Conservation (phyloP, 2,329 filamentous ascomycete species). For the Rutstroemia sp. region DNA sequence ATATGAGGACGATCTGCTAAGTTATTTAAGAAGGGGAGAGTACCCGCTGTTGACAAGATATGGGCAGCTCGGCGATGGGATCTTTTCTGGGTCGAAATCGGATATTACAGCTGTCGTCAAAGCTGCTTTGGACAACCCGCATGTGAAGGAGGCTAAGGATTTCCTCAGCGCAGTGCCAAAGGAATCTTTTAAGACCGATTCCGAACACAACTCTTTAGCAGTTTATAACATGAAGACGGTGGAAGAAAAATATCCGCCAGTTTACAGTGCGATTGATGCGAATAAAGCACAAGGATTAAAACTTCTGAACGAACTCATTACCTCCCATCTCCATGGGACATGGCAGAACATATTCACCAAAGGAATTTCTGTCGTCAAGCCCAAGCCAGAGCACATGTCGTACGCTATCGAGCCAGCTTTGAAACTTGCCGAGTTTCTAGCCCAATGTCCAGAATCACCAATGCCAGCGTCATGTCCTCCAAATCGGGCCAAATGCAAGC, state of each 20-base stretch:
- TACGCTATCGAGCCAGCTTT: conserved; percentile 62
- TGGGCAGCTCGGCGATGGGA: conserved; percentile 59
- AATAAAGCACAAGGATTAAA: conserved; percentile 53
- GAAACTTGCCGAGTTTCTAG: conserved; percentile 67
- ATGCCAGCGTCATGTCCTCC: conserved; percentile 76
- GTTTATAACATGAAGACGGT: conserved; percentile 65
- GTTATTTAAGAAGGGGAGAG: conserved; percentile 66
- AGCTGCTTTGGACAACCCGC: conserved; percentile 47
- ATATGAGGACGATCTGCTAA: conserved; percentile 63
- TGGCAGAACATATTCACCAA: conserved; percentile 74
- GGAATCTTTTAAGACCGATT: conserved; percentile 58
- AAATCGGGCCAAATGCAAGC: conserved; percentile 65
- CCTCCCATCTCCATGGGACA: conserved; percentile 73
- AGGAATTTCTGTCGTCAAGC: conserved; percentile 77
- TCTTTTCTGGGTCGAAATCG: conserved; percentile 64
- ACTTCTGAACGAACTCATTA: conserved; percentile 68
- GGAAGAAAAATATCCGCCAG: conserved; percentile 55
- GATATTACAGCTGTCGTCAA: conserved; percentile 58
- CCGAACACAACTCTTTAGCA: conserved; percentile 60
- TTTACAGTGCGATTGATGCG: conserved; percentile 54
- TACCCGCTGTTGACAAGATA: conserved; percentile 69
- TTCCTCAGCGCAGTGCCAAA: conserved; percentile 55
- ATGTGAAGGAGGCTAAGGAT: conserved; percentile 49
- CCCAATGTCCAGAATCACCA: conserved; percentile 66
- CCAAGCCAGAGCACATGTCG: conserved; percentile 67